Evolutionary conservation across 2,329 filamentous ascomycete species (phyloP).

Genomic region (Penicillium sp.): DNA sequence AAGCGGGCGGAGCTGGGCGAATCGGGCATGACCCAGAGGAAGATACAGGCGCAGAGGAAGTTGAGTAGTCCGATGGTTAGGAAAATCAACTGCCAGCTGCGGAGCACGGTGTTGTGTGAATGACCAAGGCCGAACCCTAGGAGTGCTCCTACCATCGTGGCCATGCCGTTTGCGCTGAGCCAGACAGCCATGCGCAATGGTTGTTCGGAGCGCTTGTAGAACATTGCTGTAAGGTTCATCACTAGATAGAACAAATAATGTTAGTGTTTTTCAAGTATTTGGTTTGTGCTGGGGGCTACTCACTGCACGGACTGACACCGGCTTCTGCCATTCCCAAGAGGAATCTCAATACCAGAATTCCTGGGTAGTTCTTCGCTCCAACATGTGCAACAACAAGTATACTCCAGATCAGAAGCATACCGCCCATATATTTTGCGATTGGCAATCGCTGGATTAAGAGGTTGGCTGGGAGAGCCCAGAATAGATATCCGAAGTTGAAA

Average conservation of each 20-base stretch:
- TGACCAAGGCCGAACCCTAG: conserved; percentile 39
- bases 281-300: background rate
- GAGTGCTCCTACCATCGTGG: conserved; percentile 40
- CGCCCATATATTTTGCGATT: conserved; percentile 44
- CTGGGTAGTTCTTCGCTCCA: conserved; percentile 42
- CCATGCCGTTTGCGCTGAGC: conserved; percentile 40
- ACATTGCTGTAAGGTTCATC: conserved; percentile 41
- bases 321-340: conserved; percentile 47
- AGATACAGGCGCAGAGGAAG: conserved; percentile 43
- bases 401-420: conserved; percentile 46
- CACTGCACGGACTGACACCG: conserved; percentile 36
- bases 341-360: conserved; percentile 49
- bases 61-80: conserved; percentile 46
- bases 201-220: conserved; percentile 41
- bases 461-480: conserved; percentile 44
- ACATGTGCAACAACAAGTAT: conserved; percentile 40
- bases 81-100: conserved; percentile 45
- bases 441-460: conserved; percentile 45
- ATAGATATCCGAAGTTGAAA: conserved; percentile 47
- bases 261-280: background rate
- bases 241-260: conserved; percentile 18
- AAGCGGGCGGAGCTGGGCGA: conserved; percentile 42
- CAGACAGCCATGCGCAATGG: conserved; percentile 38
- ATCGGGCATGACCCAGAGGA: conserved; percentile 40
- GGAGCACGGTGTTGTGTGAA: conserved; percentile 27